phyloP scores from a whole-genome alignment of 768 basidiomycete species.

The Phlebiopsis gigantea region DNA sequence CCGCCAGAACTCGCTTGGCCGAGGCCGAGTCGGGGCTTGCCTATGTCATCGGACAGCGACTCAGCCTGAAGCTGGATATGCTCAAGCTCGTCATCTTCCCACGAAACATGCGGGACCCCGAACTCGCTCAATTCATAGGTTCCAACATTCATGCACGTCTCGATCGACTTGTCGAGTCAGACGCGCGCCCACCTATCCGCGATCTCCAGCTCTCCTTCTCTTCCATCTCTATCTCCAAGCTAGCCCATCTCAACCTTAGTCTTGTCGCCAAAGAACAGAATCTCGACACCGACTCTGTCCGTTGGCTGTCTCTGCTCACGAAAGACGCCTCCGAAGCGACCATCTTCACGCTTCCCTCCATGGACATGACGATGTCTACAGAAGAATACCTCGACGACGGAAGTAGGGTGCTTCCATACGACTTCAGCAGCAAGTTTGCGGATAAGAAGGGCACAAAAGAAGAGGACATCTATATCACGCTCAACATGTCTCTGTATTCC shows the following conservation, averaged over 20 bases:
- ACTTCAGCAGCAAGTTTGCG: constrained; percentile 68
- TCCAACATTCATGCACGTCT: constrained; percentile 65
- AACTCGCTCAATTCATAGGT: constrained; percentile 72
- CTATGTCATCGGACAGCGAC: constrained; percentile 63
- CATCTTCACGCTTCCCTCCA: constrained; percentile 76
- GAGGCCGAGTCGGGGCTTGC: constrained; percentile 57
- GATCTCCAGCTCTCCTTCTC: constrained; percentile 70
- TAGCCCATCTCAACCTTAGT: constrained; percentile 54
- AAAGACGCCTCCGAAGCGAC: constrained; percentile 62
- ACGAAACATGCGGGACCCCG: constrained; percentile 70
- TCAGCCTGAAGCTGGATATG: constrained; percentile 61
- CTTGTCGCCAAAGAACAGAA: constrained; percentile 32
- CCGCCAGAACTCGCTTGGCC: constrained; percentile 65
- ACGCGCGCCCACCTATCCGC: constrained; percentile 46
- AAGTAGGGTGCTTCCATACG: constrained; percentile 47
- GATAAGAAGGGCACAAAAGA: constrained; percentile 41
- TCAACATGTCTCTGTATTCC: constrained; percentile 77
- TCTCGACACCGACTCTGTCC: constrained; percentile 33
- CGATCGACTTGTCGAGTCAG: constrained; percentile 53
- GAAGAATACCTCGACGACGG: constrained; percentile 46
- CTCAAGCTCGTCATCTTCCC: constrained; percentile 75
- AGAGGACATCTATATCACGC: constrained; percentile 79
- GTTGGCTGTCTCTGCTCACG: constrained; percentile 59
- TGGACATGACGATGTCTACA: constrained; percentile 78
- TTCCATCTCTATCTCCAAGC: constrained; percentile 71